Conservation (phyloP, 768 basidiomycete species). For the Obba rivulosa region DNA sequence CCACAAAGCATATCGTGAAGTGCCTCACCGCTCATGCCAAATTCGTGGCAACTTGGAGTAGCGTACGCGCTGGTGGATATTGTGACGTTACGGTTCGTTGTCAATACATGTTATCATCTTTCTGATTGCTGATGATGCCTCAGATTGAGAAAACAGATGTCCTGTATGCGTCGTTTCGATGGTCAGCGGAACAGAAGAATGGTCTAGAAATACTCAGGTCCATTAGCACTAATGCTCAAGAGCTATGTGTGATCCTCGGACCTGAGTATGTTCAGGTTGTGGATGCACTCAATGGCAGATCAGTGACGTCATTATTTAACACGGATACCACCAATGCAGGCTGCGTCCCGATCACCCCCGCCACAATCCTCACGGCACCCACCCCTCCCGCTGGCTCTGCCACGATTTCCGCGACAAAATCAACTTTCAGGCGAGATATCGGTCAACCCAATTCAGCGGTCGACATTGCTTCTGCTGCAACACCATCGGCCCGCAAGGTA, state of each 20-base stretch:
- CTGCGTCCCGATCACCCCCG: too few relatives aligned
- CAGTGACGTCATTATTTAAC: too few relatives aligned
- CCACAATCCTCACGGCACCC: too few relatives aligned
- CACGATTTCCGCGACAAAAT: too few relatives aligned
- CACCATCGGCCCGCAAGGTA: too few relatives aligned
- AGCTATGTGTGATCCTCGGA: slow-evolving; percentile 5
- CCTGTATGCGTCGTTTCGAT: background rate
- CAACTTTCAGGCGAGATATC: too few relatives aligned
- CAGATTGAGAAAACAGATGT: slow-evolving; percentile 6
- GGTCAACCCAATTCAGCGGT: too few relatives aligned
- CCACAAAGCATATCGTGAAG: slow-evolving; percentile 11
- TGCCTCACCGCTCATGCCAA: slow-evolving; percentile 2
- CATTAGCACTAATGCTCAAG: background rate
- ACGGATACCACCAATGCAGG: too few relatives aligned
- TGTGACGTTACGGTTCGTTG: background rate
- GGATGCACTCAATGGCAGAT: background rate
- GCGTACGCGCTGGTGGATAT: slow-evolving; percentile 5
- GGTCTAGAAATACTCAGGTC: background rate
- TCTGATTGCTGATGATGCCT: too few relatives aligned
- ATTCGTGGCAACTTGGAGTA: slow-evolving; percentile 5
- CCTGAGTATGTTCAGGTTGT: slow-evolving; percentile 2
- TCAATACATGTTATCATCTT: background rate
- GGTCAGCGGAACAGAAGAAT: background rate
- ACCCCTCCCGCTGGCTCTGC: too few relatives aligned
- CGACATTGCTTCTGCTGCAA: too few relatives aligned